A percentile compares a stretch with the other conserved stretches of the same genome.
Conservation (phyloP, 2,329 filamentous ascomycete genomes). For the Aspergillus tamarii region DNA sequence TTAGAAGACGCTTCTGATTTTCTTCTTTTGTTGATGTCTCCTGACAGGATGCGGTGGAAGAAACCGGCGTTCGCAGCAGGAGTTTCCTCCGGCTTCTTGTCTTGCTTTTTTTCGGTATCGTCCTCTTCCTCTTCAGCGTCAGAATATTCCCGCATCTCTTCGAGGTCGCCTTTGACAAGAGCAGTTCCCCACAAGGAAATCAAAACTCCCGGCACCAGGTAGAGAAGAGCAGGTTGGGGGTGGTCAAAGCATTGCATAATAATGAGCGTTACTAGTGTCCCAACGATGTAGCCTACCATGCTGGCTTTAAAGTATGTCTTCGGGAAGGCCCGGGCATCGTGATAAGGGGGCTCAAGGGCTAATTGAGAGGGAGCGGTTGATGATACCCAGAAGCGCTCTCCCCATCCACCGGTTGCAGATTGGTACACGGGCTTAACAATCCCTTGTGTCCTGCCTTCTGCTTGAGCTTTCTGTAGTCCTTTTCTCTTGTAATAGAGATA, state of each 20-base stretch:
- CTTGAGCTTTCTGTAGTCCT: constrained; percentile 48
- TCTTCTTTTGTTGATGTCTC: constrained; percentile 19
- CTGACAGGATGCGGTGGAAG: constrained; percentile 33
- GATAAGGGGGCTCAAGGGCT: constrained; percentile 38
- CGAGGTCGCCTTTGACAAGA: constrained; percentile 69
- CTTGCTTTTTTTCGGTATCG: constrained; percentile 11
- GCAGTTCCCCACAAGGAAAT: constrained; percentile 76
- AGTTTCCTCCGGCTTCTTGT: constrained; percentile 49
- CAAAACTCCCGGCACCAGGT: constrained; percentile 86
- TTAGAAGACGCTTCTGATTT: constrained; percentile 4
- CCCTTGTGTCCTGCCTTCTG: constrained; percentile 23
- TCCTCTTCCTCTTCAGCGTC: constrained; percentile 59
- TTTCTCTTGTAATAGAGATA: constrained; percentile 78
- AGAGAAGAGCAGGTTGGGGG: constrained; percentile 87
- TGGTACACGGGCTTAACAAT: constrained; percentile 42
- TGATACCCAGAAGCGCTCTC: constrained; percentile 77
- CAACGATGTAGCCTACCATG: constrained; percentile 74
- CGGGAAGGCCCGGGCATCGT: constrained; percentile 60
- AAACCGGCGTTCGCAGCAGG: constrained; percentile 19
- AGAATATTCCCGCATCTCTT: constrained; percentile 78
- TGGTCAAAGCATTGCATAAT: constrained; percentile 79
- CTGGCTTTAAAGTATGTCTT: constrained; percentile 86
- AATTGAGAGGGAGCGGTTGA: constrained; percentile 28
- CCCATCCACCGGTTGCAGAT: constrained; percentile 74
- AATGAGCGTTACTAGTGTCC: constrained; percentile 74